A percentile compares a stretch with the other conserved stretches of the same genome.
These are phyloP conservation scores for Setaria viridis DNA, from an alignment of 202 grass and related monocot genomes.

Conservation along the genomic window DNA sequence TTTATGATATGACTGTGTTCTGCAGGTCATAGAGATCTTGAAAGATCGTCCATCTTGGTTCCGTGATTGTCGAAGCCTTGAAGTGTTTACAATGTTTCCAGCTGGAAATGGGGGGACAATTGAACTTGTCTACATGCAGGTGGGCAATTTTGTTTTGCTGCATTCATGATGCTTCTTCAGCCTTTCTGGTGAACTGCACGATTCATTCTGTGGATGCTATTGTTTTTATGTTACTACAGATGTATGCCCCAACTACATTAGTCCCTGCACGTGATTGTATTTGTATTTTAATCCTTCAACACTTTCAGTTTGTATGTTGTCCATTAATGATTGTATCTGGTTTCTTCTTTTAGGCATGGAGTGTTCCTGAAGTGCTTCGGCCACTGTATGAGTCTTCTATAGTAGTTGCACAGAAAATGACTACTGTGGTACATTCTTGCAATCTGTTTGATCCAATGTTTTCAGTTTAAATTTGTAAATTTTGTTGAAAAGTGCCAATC, in stretches of 20 bases:
- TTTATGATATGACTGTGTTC: constrained; percentile 40
- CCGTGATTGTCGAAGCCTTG: constrained; percentile 87
- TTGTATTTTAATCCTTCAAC: neutral
- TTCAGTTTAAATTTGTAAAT: neutral
- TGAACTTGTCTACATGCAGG: constrained; percentile 97
- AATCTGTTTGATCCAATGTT: neutral
- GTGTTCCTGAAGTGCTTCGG: constrained; percentile 89
- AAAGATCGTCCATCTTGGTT: constrained; percentile 97
- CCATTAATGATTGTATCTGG: constrained; percentile 19
- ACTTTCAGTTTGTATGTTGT: neutral
- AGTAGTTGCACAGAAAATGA: constrained; percentile 97
- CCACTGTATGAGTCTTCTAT: constrained; percentile 92
- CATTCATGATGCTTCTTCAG: constrained; percentile 8
- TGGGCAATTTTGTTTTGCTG: constrained; percentile 36
- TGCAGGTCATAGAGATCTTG: constrained; percentile 81
- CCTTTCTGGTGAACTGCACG: neutral
- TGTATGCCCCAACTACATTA: constrained; percentile 98
- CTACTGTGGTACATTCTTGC: constrained; percentile 63
- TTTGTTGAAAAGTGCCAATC: constrained; percentile 10
- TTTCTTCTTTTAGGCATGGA: constrained; percentile 67
- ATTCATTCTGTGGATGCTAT: constrained; percentile 10
- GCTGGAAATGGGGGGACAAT: constrained; percentile 85
- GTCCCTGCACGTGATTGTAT: constrained; percentile 94
- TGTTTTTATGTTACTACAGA: constrained; percentile 47
- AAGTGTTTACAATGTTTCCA: constrained; percentile 89